Evolutionary conservation across 2,329 filamentous ascomycete genomes (phyloP), one percentile per base, ranked within the genome.

Genomic region (Macrophomina pseudophaseolina): DNA sequence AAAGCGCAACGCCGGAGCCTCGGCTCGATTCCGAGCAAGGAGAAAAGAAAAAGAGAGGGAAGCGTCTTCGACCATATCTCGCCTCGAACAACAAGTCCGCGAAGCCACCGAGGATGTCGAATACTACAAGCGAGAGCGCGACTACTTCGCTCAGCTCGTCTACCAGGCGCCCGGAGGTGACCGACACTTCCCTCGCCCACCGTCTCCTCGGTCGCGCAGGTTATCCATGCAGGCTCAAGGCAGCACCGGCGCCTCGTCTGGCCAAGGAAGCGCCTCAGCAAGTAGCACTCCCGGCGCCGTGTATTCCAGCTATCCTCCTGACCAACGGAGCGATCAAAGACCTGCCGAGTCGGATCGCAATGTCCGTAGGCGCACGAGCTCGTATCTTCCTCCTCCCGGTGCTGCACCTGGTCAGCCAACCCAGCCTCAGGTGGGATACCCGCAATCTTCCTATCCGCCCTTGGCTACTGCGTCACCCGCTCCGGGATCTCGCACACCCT

Each of bases 21-120:
- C 92, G 66, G 92, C 92, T 56, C 86, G 93, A 67, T 95, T 96
- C 70, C 87, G 93, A 65, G 88, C 89, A 74, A 86, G 93, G 68
- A 89, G 93, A 74, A 96, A 96, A 80, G 91, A 93, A 73, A 90
- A 91, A 76, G 91, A 94, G 75, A 87, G 87, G 71, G 90, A 93
- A 75, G 90, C 90, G 66, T 87, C 87, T 16, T 84, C 85, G 65
- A 89, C 86, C 59, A 88, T 94, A 69, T 84, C 90, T 60, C 87
- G 88, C 70, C 81, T 94, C 64, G 89, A 92, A 74, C 83, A 86
- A 63, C 86, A 90, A 70, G 84, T 90, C 64, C 86, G 89, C 58
- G 88, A 92, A n/a, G 79, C 92, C 67, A 80, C 85, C 66, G 86
- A 86, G 46, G 89, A 93, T 72, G 83, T 86, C 35, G 90, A 94